Evolutionary conservation across 805 yeast genomes (phyloP).

Genomic region (Ogataea corticis): DNA sequence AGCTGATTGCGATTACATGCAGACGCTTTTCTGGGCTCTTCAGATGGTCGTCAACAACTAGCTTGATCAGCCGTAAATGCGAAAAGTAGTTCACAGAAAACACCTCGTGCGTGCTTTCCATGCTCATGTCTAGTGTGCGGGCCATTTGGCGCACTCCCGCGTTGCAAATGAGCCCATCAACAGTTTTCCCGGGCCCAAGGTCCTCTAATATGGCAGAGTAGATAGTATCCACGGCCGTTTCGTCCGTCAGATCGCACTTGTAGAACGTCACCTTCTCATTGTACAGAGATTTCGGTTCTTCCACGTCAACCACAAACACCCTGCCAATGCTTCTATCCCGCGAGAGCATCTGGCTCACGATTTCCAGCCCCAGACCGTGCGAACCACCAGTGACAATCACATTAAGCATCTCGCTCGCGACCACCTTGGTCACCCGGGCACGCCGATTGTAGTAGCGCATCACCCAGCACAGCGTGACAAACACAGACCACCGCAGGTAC

Average conservation of each 20-base stretch:
- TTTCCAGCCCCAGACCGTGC: slow-evolving; percentile 48
- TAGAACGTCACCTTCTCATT: slow-evolving; percentile 25
- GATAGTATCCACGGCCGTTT: slow-evolving; percentile 21
- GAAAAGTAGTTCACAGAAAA: slow-evolving; percentile 46
- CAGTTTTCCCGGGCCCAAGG: neutral
- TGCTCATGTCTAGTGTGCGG: slow-evolving; percentile 30
- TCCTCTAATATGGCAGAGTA: slow-evolving; percentile 25
- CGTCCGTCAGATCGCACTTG: slow-evolving; percentile 27
- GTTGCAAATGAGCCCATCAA: slow-evolving; percentile 45
- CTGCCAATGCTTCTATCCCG: neutral
- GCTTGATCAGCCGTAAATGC: slow-evolving; percentile 42
- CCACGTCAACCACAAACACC: slow-evolving; percentile 12
- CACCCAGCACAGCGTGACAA: slow-evolving; percentile 23
- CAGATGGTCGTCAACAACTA: slow-evolving; percentile 26
- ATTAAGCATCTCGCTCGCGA: slow-evolving; percentile 7
- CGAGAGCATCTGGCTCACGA: slow-evolving; percentile 31
- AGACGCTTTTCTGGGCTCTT: slow-evolving; percentile 27
- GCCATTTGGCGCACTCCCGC: slow-evolving; percentile 48
- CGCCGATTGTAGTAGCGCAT: slow-evolving; percentile 19
- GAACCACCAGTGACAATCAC: slow-evolving; percentile 54
- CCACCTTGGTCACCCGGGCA: slow-evolving; percentile 8
- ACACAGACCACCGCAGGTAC: slow-evolving; percentile 7
- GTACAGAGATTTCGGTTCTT: slow-evolving; percentile 10
- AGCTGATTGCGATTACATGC: slow-evolving; percentile 45
- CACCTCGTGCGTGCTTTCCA: slow-evolving; percentile 30